Conservation (phyloP, 2,329 filamentous ascomycete species). For the Botrytis tulipae region DNA sequence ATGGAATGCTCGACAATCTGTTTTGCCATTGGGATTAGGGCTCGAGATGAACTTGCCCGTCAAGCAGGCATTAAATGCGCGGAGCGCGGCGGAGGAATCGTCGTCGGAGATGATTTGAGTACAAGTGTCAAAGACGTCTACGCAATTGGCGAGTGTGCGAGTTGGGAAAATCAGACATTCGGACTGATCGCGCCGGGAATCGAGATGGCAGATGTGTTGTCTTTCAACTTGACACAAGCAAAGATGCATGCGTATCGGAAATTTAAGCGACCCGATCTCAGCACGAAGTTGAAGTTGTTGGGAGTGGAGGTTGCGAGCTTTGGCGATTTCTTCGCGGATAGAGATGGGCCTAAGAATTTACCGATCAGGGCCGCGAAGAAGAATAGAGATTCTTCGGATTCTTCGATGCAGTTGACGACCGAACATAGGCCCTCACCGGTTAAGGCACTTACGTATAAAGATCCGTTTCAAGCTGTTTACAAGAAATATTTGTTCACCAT, state of each 20-base stretch:
- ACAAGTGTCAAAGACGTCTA: conserved; percentile 75
- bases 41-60: conserved; percentile 73
- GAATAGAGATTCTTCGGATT: conserved; percentile 41
- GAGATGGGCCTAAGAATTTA: conserved; percentile 75
- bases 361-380: conserved; percentile 55
- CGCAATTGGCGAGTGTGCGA: conserved; percentile 87
- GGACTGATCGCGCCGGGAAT: conserved; percentile 86
- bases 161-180: conserved; percentile 83
- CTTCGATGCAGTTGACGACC: conserved; percentile 52
- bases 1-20: conserved; percentile 80
- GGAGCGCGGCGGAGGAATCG: conserved; percentile 71
- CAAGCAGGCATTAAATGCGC: conserved; percentile 69
- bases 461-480: conserved; percentile 84
- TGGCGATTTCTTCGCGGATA: conserved; percentile 88
- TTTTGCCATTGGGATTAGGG: conserved; percentile 84
- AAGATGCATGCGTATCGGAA: conserved; percentile 65
- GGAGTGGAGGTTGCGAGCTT: conserved; percentile 92
- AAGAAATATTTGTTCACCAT: conserved; percentile 91
- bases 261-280: conserved; percentile 82
- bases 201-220: conserved; percentile 88
- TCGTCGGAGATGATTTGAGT: conserved; percentile 56
- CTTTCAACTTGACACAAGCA: conserved; percentile 87
- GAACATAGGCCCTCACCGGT: conserved; percentile 60
- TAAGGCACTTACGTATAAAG: conserved; percentile 83
- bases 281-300: conserved; percentile 86